These are phyloP conservation scores for Pezicula rhizophila DNA, from an alignment of 2,329 filamentous ascomycete species.

Conservation along the genomic window DNA sequence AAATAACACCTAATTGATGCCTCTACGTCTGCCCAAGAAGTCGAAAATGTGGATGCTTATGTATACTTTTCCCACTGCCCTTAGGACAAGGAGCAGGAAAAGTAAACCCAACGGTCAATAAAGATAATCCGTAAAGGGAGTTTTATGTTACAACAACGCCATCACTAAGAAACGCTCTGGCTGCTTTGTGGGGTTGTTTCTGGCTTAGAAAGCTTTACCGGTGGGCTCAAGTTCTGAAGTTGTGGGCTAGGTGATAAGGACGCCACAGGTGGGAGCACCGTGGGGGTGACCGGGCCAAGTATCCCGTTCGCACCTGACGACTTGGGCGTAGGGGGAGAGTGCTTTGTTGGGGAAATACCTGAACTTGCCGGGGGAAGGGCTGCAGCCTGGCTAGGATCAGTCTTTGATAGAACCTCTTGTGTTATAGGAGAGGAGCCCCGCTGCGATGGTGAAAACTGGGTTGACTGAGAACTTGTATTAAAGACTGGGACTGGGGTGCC, in stretches of 20 bases:
- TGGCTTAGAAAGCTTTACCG: conserved; percentile 41
- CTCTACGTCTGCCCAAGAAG: too few relatives aligned
- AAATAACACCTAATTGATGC: too few relatives aligned
- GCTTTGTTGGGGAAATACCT: conserved; percentile 41
- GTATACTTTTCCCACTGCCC: too few relatives aligned
- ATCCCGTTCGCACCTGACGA: conserved; percentile 21
- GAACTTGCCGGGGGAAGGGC: conserved; percentile 27
- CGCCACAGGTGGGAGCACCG: conserved; percentile 51
- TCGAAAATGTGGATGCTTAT: too few relatives aligned
- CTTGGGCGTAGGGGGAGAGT: conserved; percentile 27
- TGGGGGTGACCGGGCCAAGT: conserved; percentile 23
- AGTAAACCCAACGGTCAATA: too few relatives aligned
- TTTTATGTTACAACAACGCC: too few relatives aligned
- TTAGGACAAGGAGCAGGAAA: too few relatives aligned
- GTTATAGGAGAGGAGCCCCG: conserved; percentile 5
- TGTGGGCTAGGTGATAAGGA: conserved; percentile 52
- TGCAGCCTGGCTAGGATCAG: conserved; percentile 16
- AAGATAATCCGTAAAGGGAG: too few relatives aligned
- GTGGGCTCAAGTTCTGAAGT: conserved; percentile 53
- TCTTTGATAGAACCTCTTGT: conserved; percentile 3
- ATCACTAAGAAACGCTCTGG: conserved; percentile 15
- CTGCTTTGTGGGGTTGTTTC: conserved; percentile 12
- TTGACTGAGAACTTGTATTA: conserved; percentile 8
- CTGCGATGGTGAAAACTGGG: conserved; percentile 3
- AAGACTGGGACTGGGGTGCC: conserved; percentile 8